A percentile compares a stretch with the other conserved stretches of the same genome.
Evolutionary conservation across 192 early-diverging fungal genomes (phyloP).

Genomic region (Lunasporangiospora selenospora): DNA sequence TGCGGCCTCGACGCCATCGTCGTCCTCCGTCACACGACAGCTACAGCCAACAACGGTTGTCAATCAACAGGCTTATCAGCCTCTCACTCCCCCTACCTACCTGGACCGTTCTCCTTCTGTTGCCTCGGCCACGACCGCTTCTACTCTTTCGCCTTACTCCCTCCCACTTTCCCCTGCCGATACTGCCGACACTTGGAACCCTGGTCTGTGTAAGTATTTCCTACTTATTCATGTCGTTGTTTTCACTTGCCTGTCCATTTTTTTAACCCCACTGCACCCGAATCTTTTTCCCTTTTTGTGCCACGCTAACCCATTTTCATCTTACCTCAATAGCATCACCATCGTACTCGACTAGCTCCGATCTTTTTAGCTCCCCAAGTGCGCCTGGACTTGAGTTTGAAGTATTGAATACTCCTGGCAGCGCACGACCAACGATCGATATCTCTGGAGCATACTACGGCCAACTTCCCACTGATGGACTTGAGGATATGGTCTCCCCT

Average conservation of each 20-base stretch:
- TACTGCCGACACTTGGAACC: slow-evolving; percentile 42
- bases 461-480: neutral
- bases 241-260: neutral
- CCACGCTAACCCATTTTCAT: neutral
- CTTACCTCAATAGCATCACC: slow-evolving; percentile 15
- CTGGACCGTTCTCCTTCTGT: slow-evolving; percentile 38
- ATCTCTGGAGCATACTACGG: slow-evolving; percentile 21
- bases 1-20: slow-evolving; percentile 35
- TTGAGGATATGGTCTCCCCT: slow-evolving; percentile 11
- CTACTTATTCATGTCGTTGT: neutral
- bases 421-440: slow-evolving; percentile 1
- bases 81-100: slow-evolving; percentile 22
- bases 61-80: slow-evolving; percentile 1
- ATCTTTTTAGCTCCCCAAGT: slow-evolving; percentile 30
- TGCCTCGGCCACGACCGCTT: slow-evolving; percentile 4
- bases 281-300: neutral
- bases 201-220: slow-evolving; percentile 35
- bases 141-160: slow-evolving; percentile 26
- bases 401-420: slow-evolving; percentile 8
- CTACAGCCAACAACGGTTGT: too few relatives aligned
- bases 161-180: slow-evolving; percentile 36
- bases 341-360: slow-evolving; percentile 35
- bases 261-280: neutral
- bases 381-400: slow-evolving; percentile 27
- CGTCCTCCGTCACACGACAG: slow-evolving; percentile 33